Evolutionary conservation across 345 rosid species (phyloP).

Genomic region (Brassica carinata): DNA sequence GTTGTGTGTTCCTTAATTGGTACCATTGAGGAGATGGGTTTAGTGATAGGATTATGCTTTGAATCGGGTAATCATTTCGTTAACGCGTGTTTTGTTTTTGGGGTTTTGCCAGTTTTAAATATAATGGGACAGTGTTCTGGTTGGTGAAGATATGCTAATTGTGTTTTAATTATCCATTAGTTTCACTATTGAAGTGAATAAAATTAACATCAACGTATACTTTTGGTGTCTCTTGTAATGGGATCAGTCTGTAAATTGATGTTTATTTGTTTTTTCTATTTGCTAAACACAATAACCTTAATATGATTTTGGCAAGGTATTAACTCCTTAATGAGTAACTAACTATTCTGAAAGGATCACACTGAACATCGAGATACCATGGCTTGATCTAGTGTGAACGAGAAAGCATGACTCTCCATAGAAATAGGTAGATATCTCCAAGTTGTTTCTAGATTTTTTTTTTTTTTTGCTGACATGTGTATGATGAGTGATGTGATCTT

Average conservation of each 20-base stretch:
- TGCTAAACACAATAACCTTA: conserved; percentile 23
- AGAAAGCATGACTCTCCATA: conserved; percentile 39
- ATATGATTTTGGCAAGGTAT: conserved; percentile 31
- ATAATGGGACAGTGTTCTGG: conserved; percentile 9
- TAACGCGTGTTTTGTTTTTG: conserved; percentile 9
- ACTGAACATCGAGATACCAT: conserved; percentile 26
- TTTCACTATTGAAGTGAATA: not conserved
- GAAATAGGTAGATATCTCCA: conserved; percentile 38
- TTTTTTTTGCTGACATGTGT: conserved; percentile 10
- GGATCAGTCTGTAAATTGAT: conserved; percentile 6
- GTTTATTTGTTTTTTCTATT: not conserved
- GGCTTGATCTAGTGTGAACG: conserved; percentile 38
- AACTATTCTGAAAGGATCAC: conserved; percentile 29
- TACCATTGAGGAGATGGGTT: not conserved
- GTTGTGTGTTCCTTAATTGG: conserved; percentile 23
- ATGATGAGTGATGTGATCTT: conserved; percentile 10
- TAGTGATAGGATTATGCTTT: conserved; percentile 19
- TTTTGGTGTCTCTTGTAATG: conserved; percentile 21
- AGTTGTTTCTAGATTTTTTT: conserved; percentile 22
- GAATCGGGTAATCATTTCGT: not conserved
- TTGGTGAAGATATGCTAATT: conserved; percentile 26
- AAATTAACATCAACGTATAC: not conserved
- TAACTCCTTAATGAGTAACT: conserved; percentile 23
- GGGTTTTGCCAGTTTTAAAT: conserved; percentile 11
- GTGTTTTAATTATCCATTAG: not conserved